Evolutionary conservation across 2,329 filamentous ascomycete species (phyloP).

Genomic region (Diaporthe australafricana): DNA sequence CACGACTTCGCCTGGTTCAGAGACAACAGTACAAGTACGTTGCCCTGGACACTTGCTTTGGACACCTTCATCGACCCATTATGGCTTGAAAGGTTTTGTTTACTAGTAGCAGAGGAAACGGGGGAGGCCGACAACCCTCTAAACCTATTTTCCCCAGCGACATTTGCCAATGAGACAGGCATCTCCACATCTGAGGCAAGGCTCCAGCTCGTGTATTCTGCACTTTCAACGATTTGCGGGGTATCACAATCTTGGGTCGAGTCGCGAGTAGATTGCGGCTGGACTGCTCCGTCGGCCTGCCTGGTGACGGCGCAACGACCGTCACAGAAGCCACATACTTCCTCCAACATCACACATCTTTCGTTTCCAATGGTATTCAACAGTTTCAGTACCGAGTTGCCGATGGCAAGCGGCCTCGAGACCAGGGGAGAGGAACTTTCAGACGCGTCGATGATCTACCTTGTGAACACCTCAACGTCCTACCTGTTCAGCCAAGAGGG

Average conservation of each 20-base stretch:
- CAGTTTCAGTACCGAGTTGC: not conserved
- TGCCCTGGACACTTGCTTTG: not conserved
- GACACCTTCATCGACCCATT: not conserved
- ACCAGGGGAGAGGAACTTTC: too few relatives aligned
- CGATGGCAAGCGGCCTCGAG: not conserved
- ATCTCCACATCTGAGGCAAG: not conserved
- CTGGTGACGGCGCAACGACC: not conserved
- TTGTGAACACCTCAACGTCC: not conserved
- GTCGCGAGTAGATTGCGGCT: not conserved
- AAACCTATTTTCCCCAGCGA: too few relatives aligned
- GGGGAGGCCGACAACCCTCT: too few relatives aligned
- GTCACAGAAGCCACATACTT: not conserved
- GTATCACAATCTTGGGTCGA: not conserved
- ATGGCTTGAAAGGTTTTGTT: not conserved
- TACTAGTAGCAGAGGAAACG: too few relatives aligned
- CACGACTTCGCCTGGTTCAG: not conserved
- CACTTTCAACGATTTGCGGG: not conserved
- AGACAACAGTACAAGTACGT: not conserved
- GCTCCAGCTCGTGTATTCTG: not conserved
- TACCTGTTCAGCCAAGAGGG: not conserved
- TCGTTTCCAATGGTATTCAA: not conserved
- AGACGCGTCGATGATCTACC: not conserved
- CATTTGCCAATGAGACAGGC: not conserved
- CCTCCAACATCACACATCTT: not conserved
- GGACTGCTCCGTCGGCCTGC: not conserved